Conservation (phyloP, 441 rosid species). For the Monsonia emarginata region DNA sequence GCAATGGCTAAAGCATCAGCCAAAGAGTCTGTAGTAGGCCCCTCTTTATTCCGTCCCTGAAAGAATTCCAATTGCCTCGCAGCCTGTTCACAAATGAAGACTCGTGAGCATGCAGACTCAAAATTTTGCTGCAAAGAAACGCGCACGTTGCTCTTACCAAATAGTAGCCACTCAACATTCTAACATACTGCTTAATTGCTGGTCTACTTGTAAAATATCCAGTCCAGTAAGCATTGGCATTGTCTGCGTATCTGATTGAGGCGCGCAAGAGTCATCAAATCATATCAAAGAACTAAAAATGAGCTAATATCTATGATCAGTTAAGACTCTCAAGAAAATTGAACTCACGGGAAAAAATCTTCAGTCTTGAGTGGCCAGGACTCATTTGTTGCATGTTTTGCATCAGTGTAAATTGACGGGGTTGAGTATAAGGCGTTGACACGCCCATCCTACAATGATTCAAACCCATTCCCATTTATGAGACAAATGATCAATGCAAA, state of each 20-base stretch:
- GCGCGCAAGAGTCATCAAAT: constrained; percentile 20
- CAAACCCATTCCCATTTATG: constrained; percentile 9
- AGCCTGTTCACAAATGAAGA: constrained; percentile 40
- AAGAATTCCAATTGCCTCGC: constrained; percentile 90
- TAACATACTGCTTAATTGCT: constrained; percentile 80
- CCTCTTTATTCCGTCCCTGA: constrained; percentile 54
- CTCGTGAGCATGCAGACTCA: constrained; percentile 14
- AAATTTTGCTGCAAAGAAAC: constrained; percentile 5
- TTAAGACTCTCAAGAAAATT: constrained; percentile 3
- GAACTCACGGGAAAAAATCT: constrained; percentile 93
- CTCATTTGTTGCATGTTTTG: constrained; percentile 66
- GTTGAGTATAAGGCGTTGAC: constrained; percentile 92
- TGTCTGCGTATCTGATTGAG: constrained; percentile 82
- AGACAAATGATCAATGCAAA: neutral
- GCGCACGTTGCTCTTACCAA: constrained; percentile 41
- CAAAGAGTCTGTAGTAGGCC: constrained; percentile 70
- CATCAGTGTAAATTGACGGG: constrained; percentile 97
- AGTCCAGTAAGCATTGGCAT: constrained; percentile 91
- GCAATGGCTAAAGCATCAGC: constrained; percentile 92
- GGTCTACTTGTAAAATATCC: constrained; percentile 95
- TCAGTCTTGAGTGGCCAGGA: constrained; percentile 84
- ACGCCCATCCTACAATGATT: constrained; percentile 75
- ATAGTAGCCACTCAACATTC: constrained; percentile 88
- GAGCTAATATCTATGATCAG: neutral
- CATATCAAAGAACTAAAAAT: constrained; percentile 15